A percentile compares a stretch with the other conserved stretches of the same genome.
Conservation (phyloP, 2,329 filamentous ascomycete genomes). For the Calonectria hongkongensis region DNA sequence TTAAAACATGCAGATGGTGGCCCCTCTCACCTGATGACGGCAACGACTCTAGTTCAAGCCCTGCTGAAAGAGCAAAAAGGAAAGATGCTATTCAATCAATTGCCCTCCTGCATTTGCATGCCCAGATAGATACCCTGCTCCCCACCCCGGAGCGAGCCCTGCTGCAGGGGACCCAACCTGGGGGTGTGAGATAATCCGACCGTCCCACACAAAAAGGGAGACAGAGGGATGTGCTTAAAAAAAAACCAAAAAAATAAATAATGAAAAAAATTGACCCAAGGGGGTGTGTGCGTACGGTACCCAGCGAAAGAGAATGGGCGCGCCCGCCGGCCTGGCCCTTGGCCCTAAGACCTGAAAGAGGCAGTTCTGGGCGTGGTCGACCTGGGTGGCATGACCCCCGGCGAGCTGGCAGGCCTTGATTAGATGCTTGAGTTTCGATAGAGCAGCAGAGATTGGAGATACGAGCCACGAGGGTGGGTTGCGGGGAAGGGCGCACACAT, state of each 20-base stretch:
- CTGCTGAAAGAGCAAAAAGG: conserved; percentile 6
- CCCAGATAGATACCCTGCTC: not conserved
- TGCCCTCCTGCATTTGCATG: conserved; percentile 6
- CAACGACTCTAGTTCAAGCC: not conserved
- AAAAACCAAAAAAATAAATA: conserved; percentile 1
- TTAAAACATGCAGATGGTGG: conserved; percentile 9
- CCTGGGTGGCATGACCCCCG: conserved; percentile 25
- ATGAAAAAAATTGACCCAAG: not conserved
- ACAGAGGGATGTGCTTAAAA: not conserved
- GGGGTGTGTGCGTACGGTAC: conserved; percentile 10
- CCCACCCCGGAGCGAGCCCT: conserved; percentile 8
- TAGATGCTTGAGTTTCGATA: conserved; percentile 25
- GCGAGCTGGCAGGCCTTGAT: conserved; percentile 5
- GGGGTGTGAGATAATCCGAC: conserved; percentile 17
- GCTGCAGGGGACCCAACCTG: conserved; percentile 25
- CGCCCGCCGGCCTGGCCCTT: conserved; percentile 18
- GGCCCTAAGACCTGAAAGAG: conserved; percentile 29
- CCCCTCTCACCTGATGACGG: not conserved
- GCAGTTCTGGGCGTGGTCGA: conserved; percentile 22
- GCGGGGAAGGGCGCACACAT: not conserved
- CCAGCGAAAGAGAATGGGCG: not conserved
- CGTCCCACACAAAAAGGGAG: conserved; percentile 11
- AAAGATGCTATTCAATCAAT: not conserved
- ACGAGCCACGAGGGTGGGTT: conserved; percentile 22
- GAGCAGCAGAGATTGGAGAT: conserved; percentile 3